phyloP scores from a whole-genome alignment of 164 flowering plant genomes.

The Vitis amurensis region DNA sequence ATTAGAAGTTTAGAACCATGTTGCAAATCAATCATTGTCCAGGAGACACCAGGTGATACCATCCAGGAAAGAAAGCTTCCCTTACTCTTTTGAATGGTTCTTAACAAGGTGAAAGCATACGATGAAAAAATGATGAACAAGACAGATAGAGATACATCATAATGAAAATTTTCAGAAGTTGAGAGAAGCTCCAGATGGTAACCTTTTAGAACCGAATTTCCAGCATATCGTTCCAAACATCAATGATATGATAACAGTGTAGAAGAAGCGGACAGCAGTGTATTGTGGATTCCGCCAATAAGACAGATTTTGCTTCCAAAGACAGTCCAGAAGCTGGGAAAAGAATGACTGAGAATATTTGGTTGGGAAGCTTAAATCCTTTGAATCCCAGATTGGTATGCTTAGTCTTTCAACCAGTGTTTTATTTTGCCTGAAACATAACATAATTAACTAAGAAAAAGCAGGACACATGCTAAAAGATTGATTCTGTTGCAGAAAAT shows the following conservation, averaged over 20 bases:
- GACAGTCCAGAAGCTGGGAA: conserved; percentile 80
- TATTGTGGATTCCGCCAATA: conserved; percentile 99
- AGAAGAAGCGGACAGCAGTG: conserved; percentile 93
- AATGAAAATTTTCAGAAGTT: background rate
- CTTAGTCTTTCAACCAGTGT: conserved; percentile 77
- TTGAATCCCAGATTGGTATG: conserved; percentile 58
- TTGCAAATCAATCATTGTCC: too few species aligned
- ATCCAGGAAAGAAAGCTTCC: too few species aligned
- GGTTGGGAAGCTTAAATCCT: conserved; percentile 76
- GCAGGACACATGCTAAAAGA: too few species aligned
- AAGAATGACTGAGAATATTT: conserved; percentile 63
- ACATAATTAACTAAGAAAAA: too few species aligned
- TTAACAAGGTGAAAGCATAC: too few species aligned
- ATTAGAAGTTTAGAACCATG: too few species aligned
- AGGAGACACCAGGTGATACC: too few species aligned
- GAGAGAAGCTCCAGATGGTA: background rate
- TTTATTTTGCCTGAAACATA: conserved; percentile 55
- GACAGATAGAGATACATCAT: too few species aligned
- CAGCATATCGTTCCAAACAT: conserved; percentile 98
- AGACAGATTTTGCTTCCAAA: conserved; percentile 93
- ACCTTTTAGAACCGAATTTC: conserved; percentile 94
- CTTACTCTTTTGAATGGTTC: too few species aligned
- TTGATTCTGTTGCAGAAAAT: too few species aligned
- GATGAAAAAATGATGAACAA: too few species aligned
- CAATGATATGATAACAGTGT: conserved; percentile 83